Evolutionary conservation across 371 early-diverging fungal species (phyloP), one percentile per base, ranked within the genome.

Genomic region (Lichtheimia ramosa): DNA sequence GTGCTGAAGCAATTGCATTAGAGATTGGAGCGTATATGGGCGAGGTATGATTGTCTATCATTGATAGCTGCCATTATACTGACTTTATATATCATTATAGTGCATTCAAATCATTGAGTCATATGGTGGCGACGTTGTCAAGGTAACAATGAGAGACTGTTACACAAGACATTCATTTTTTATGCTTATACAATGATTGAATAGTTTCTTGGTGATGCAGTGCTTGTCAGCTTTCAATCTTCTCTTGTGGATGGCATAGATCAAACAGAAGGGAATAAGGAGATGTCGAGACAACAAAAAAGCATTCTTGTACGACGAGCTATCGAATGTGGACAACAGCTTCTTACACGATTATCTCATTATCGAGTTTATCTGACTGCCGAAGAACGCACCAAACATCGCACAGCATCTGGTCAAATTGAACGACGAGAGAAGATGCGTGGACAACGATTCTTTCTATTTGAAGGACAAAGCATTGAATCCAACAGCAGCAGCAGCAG

Each of bases 1-100:
- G 82, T 15, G 83, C 86, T 43, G 86, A 85, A 62, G 83, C 84
- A 43, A 82, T 85, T 51, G 80, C 86, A 13, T 73, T 81, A 49
- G 84, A 85, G 64, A 81, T 85, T 40, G 86, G 86, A 27, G 79
- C 75, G n/a, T 85, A 83, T 51, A 73, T 77, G 75, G 81, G 77
- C 52, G 81, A 81, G 56, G 81, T 75, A 70, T 57, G 64, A 24
- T 34, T 40, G 40, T 39, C 10, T 48, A n/a, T n/a, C 13, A 21
- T 18, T 18, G 13, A 48, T 20, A 15, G 40, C 23, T 14, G 25
- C 34, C 1, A 15, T 27, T 39, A 40, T 20, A 3, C 34, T 25
- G 27, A 21, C 8, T 39, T 2, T 39, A 21, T 69, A 62, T 60
- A 59, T 65, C 18, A 61, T 42, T 55, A 6, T 78, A 71, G 59